A percentile compares a stretch with the other conserved stretches of the same genome.
Evolutionary conservation across 2,329 filamentous ascomycete genomes (phyloP).

Genomic region (Chrysoporthe austroafricana): DNA sequence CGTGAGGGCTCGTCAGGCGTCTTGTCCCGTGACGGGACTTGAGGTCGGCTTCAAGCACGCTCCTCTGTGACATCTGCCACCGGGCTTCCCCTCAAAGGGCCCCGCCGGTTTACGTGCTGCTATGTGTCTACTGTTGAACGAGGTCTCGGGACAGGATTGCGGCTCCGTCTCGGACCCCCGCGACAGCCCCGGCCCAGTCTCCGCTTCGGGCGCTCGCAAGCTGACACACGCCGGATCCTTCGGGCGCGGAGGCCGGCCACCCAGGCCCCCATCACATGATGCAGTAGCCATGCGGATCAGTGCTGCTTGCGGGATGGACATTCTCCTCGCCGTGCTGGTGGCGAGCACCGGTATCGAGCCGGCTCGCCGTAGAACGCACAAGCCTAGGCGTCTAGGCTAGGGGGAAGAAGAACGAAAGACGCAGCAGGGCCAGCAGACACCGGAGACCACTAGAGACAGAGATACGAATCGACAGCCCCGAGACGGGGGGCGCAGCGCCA

Average conservation of each 20-base stretch:
- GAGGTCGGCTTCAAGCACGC: neutral
- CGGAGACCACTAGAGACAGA: too few relatives aligned
- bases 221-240: slow-evolving; percentile 16
- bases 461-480: too few relatives aligned
- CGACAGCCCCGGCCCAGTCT: neutral
- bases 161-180: neutral
- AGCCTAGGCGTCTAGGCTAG: too few relatives aligned
- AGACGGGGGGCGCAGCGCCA: too few relatives aligned
- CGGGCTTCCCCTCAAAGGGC: too few relatives aligned
- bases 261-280: slow-evolving; percentile 24
- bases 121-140: neutral
- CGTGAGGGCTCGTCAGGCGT: slow-evolving; percentile 10
- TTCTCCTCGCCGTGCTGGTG: too few relatives aligned
- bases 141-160: neutral
- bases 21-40: slow-evolving; percentile 9
- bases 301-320: neutral
- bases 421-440: too few relatives aligned
- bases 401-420: too few relatives aligned
- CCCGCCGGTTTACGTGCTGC: too few relatives aligned
- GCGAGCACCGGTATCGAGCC: too few relatives aligned
- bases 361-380: too few relatives aligned
- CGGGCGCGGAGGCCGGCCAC: neutral
- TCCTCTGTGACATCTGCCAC: neutral
- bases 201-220: neutral
- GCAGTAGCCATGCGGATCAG: slow-evolving; percentile 12